These are phyloP conservation scores for Sherardia arvensis DNA, from an alignment of 257 asterid genomes.

Conservation along the genomic window DNA sequence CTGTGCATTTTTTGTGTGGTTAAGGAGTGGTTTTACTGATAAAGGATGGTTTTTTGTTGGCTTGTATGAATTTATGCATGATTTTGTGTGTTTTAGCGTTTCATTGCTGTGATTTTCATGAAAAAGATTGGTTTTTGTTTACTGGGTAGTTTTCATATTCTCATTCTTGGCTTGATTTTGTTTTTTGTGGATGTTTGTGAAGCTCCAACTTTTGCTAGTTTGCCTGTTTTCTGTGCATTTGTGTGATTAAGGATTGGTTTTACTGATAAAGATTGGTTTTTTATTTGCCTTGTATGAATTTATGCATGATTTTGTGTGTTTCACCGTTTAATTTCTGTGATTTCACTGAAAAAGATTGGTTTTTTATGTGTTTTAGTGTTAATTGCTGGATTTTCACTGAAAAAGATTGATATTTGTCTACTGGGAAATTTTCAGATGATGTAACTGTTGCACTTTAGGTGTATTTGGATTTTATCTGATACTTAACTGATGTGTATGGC, in stretches of 20 bases:
- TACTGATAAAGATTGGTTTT: neutral
- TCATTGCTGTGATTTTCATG: too few relatives aligned
- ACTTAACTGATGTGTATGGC: neutral
- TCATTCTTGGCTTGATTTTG: neutral
- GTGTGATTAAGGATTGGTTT: neutral
- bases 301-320: neutral
- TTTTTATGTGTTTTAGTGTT: too few relatives aligned
- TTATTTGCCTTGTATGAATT: neutral
- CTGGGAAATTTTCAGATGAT: neutral
- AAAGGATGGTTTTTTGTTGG: neutral
- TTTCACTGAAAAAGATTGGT: too few relatives aligned
- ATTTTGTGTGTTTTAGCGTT: neutral
- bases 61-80: too few relatives aligned
- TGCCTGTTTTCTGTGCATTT: neutral
- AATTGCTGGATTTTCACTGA: too few relatives aligned
- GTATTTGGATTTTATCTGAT: neutral
- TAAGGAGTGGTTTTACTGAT: neutral
- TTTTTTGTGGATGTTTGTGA: neutral
- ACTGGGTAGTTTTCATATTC: too few relatives aligned
- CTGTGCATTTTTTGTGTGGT: neutral
- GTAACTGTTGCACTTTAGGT: neutral
- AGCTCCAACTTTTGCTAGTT: neutral
- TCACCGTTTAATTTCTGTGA: too few relatives aligned
- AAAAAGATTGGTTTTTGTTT: too few relatives aligned
- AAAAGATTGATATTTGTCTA: neutral